A percentile compares a stretch with the other conserved stretches of the same genome.
phyloP scores from a whole-genome alignment of 176 grass and related monocot species.

The Areca catechu region DNA sequence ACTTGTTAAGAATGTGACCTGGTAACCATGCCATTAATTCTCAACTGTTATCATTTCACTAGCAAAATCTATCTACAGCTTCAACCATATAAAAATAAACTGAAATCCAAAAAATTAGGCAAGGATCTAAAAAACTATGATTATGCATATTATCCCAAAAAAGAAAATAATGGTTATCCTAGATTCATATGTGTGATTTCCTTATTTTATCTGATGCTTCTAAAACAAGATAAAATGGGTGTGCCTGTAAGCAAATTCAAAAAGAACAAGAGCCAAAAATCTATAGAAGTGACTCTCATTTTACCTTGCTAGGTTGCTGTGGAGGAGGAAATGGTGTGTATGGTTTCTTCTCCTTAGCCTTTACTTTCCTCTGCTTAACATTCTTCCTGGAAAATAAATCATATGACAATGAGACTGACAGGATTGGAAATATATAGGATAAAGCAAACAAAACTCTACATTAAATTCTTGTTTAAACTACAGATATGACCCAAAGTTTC shows the following conservation, averaged over 20 bases:
- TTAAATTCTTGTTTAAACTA: too few relatives aligned
- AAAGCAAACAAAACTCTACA: neutral
- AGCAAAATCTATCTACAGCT: too few relatives aligned
- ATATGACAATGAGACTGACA: conserved; percentile 5
- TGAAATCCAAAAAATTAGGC: too few relatives aligned
- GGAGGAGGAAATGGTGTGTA: conserved; percentile 94
- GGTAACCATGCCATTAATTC: too few relatives aligned
- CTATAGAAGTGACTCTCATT: neutral
- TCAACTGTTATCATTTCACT: too few relatives aligned
- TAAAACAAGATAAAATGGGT: neutral
- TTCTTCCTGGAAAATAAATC: conserved; percentile 63
- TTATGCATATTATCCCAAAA: too few relatives aligned
- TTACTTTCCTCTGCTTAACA: conserved; percentile 85
- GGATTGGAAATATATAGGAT: neutral
- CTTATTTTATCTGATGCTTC: neutral
- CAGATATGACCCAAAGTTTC: conserved; percentile 4
- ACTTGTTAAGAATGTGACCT: too few relatives aligned
- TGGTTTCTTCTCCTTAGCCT: conserved; percentile 92
- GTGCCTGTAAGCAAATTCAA: neutral
- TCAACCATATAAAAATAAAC: too few relatives aligned
- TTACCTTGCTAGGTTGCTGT: conserved; percentile 91
- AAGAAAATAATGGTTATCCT: too few relatives aligned
- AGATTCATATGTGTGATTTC: too few relatives aligned
- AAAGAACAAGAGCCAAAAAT: neutral
- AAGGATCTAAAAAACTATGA: too few relatives aligned